Conservation (phyloP, 495 filamentous ascomycete species). For the Amniculicola lignicola region DNA sequence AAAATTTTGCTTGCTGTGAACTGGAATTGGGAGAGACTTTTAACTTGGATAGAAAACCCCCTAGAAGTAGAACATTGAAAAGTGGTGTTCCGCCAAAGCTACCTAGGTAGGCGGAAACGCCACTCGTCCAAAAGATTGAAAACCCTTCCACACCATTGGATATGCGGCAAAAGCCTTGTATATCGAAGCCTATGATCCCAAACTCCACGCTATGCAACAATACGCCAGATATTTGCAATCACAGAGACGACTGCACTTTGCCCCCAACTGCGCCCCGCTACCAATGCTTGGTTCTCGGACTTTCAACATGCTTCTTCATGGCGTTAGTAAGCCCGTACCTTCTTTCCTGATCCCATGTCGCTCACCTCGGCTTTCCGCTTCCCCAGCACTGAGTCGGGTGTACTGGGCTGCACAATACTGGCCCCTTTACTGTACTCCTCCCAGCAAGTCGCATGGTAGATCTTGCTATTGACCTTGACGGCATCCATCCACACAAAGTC, state of each 20-base stretch:
- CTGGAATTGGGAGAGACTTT: no score
- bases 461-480: conserved; percentile 65
- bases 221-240: background rate
- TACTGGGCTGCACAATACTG: conserved; percentile 22
- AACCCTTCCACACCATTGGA: no score
- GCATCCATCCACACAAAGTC: conserved; percentile 98
- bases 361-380: conserved; percentile 43
- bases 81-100: no score
- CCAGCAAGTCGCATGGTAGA: conserved; percentile 89
- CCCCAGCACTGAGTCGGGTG: conserved; percentile 40
- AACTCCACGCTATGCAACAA: conserved; percentile 3
- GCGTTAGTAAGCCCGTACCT: conserved; percentile 18
- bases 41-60: no score
- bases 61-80: no score
- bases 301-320: background rate
- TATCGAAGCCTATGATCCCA: no score
- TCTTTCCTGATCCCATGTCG: conserved; percentile 23
- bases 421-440: conserved; percentile 71
- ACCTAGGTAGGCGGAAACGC: no score
- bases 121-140: no score
- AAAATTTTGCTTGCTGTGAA: no score
- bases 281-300: background rate
- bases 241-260: no score
- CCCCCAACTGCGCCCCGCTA: background rate
- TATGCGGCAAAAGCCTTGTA: no score